Percentiles rank a stretch among this genome's conserved stretches.
Conservation (phyloP, 352 stramenopile genomes). For the Pythium dissotocum region DNA sequence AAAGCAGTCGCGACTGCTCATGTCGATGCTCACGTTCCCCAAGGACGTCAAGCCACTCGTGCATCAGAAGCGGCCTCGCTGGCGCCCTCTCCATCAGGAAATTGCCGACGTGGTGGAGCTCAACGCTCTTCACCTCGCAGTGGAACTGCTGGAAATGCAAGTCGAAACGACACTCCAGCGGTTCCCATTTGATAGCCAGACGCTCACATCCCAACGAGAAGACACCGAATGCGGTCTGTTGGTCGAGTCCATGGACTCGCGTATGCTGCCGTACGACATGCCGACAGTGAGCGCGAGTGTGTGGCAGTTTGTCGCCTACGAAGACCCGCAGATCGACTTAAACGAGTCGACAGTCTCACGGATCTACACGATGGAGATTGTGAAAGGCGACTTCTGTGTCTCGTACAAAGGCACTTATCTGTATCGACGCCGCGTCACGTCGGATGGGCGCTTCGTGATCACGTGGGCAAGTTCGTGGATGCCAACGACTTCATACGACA, state of each 20-base stretch:
- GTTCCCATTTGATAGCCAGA: neutral
- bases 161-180: neutral
- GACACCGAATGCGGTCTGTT: neutral
- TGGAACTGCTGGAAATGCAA: slow-evolving; percentile 16
- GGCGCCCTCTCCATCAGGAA: neutral
- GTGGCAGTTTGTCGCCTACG: slow-evolving; percentile 15
- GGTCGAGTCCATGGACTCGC: slow-evolving; percentile 13
- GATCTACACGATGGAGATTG: slow-evolving; percentile 12
- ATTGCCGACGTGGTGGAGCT: slow-evolving; percentile 10
- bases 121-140: slow-evolving; percentile 9
- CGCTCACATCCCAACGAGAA: neutral
- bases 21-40: slow-evolving; percentile 5
- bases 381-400: slow-evolving; percentile 9
- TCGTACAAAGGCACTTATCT: slow-evolving; percentile 11
- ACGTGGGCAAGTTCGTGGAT: slow-evolving; percentile 18
- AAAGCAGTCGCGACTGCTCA: slow-evolving; percentile 15
- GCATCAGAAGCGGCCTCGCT: slow-evolving; percentile 11
- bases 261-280: slow-evolving; percentile 15
- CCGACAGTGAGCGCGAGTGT: slow-evolving; percentile 2
- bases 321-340: neutral
- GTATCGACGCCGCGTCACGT: slow-evolving; percentile 6
- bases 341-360: slow-evolving; percentile 4
- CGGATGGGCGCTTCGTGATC: slow-evolving; percentile 8
- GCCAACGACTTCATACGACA: neutral
- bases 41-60: slow-evolving; percentile 12